These are phyloP conservation scores for Leccinum barrowsii DNA, from an alignment of 768 basidiomycete species.

Conservation along the genomic window DNA sequence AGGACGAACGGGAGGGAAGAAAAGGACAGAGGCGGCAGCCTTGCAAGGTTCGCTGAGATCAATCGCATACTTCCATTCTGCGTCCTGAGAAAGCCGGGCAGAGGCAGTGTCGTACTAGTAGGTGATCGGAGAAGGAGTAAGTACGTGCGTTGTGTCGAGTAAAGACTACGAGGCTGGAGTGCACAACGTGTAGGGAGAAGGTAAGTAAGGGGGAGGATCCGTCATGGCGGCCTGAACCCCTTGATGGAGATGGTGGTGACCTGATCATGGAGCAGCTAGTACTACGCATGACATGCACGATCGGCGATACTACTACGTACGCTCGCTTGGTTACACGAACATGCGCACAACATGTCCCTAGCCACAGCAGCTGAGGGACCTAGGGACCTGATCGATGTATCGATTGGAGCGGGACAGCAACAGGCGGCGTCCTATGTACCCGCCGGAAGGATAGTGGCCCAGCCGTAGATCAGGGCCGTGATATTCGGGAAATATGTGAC, in stretches of 20 bases:
- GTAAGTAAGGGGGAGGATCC: conserved; percentile 3
- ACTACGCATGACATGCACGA: not conserved
- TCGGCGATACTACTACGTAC: not conserved
- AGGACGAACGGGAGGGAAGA: not conserved
- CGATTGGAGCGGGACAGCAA: not conserved
- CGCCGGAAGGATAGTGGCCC: not conserved
- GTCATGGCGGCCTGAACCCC: not conserved
- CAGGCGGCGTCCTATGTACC: not conserved
- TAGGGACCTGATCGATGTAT: not conserved
- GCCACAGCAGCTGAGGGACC: not conserved
- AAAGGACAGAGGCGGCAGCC: not conserved
- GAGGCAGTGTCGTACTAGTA: not conserved
- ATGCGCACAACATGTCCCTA: not conserved
- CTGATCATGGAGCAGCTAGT: not conserved
- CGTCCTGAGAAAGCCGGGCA: conserved; percentile 5
- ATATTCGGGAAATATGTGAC: conserved; percentile 2
- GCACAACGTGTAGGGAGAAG: conserved; percentile 14
- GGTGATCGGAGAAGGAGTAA: not conserved
- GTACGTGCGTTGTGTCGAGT: not conserved
- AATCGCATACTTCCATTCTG: conserved; percentile 11
- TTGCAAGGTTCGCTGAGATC: conserved; percentile 8
- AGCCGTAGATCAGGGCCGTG: conserved; percentile 19
- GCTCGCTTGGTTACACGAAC: not conserved
- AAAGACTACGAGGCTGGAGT: not conserved
- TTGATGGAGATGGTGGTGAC: not conserved